Percentiles rank a stretch among this genome's conserved stretches.
Conservation (phyloP, 495 filamentous ascomycete species). For the Physcia stellaris region DNA sequence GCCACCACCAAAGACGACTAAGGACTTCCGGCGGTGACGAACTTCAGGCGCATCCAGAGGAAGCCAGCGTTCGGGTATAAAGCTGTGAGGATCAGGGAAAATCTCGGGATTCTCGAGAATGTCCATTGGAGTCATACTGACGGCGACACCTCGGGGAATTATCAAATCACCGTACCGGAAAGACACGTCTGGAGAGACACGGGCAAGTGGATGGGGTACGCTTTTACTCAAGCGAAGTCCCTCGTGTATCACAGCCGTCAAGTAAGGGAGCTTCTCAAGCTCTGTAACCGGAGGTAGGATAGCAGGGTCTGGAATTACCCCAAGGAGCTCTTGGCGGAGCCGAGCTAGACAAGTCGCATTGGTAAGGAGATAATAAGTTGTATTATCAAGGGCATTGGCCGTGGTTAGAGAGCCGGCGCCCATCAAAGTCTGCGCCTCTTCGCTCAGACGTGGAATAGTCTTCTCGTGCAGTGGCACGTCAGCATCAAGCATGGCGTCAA, state of each 20-base stretch:
- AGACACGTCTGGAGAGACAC: slow-evolving; percentile 19
- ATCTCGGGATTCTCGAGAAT: slow-evolving; percentile 16
- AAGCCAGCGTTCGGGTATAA: slow-evolving; percentile 30
- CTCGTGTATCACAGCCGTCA: slow-evolving; percentile 21
- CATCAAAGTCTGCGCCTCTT: slow-evolving; percentile 28
- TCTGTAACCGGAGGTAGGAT: slow-evolving; percentile 8
- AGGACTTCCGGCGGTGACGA: not conserved
- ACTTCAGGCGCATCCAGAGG: not conserved
- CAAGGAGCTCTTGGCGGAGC: slow-evolving; percentile 16
- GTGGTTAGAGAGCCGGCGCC: slow-evolving; percentile 33
- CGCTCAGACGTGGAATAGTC: slow-evolving; percentile 17
- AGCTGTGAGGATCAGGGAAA: slow-evolving; percentile 23
- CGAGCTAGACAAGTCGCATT: slow-evolving; percentile 12
- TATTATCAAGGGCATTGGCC: slow-evolving; percentile 15
- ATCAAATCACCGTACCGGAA: not conserved
- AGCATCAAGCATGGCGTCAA: slow-evolving; percentile 22
- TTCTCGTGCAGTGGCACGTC: slow-evolving; percentile 19
- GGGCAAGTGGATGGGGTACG: slow-evolving; percentile 9
- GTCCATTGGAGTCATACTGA: slow-evolving; percentile 6
- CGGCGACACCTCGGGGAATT: not conserved
- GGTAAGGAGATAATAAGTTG: slow-evolving; percentile 12
- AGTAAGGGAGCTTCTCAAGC: slow-evolving; percentile 10
- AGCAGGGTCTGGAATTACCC: slow-evolving; percentile 14
- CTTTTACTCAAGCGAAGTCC: slow-evolving; percentile 20
- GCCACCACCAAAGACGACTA: slow-evolving; percentile 10